phyloP scores from a whole-genome alignment of 225 moss, liverwort and hornwort species.

The Marchantia paleacea region DNA sequence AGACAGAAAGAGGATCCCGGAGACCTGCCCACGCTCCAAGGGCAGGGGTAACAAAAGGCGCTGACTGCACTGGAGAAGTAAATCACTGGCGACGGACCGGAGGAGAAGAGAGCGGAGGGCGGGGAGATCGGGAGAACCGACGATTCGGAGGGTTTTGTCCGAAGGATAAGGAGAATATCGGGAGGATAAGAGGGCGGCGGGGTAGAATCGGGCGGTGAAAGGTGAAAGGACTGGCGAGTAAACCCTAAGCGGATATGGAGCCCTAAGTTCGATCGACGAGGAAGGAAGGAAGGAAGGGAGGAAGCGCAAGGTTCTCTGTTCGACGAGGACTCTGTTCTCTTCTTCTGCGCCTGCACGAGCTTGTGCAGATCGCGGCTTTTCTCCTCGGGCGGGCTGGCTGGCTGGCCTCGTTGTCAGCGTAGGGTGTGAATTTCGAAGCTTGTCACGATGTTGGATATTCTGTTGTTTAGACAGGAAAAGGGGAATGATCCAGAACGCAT shows the following conservation, averaged over 20 bases:
- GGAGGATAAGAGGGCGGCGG: not conserved
- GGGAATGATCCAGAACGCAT: slow-evolving; percentile 41
- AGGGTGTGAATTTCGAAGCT: slow-evolving; percentile 7
- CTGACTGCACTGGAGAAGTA: too few relatives aligned
- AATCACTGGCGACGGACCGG: too few relatives aligned
- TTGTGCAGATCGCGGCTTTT: not conserved
- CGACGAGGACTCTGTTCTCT: not conserved
- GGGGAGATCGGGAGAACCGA: too few relatives aligned
- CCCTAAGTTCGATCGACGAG: not conserved
- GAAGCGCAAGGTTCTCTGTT: not conserved
- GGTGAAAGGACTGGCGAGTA: not conserved
- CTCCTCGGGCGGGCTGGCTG: not conserved
- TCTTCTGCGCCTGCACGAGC: not conserved
- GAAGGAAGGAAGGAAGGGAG: not conserved
- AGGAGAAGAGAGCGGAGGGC: too few relatives aligned
- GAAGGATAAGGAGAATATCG: not conserved
- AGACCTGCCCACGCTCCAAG: too few relatives aligned
- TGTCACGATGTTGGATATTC: slow-evolving; percentile 44
- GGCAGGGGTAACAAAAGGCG: too few relatives aligned
- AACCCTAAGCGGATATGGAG: slow-evolving; percentile 5
- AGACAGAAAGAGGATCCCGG: too few relatives aligned
- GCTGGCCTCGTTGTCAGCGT: not conserved
- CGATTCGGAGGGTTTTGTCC: not conserved
- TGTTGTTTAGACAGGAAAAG: slow-evolving; percentile 37
- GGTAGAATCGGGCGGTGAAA: not conserved